These are phyloP conservation scores for Nitzschia sp. DNA, from an alignment of 108 stramenopile genomes.

Conservation along the genomic window DNA sequence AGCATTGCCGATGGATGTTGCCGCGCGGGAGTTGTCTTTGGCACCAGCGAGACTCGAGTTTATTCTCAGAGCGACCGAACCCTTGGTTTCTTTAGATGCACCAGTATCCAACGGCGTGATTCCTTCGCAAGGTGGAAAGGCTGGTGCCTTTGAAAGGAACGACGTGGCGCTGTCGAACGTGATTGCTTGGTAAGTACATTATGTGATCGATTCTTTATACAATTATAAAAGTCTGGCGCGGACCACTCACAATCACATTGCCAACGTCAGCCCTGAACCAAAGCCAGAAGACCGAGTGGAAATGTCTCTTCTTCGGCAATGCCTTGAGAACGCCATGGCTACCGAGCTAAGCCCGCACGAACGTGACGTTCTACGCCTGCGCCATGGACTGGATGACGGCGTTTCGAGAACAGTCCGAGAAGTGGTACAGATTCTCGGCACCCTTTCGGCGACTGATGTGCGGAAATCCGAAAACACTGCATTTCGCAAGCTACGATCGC, in stretches of 20 bases:
- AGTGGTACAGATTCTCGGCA: slow-evolving; percentile 65
- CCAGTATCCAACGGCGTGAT: slow-evolving; percentile 15
- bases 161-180: slow-evolving; percentile 45
- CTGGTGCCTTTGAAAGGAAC: slow-evolving; percentile 46
- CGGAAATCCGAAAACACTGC: slow-evolving; percentile 61
- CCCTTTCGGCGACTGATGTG: slow-evolving; percentile 51
- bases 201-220: too few relatives aligned
- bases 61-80: slow-evolving; percentile 61
- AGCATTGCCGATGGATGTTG: slow-evolving; percentile 40
- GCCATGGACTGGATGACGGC: slow-evolving; percentile 82
- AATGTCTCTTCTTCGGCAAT: slow-evolving; percentile 72
- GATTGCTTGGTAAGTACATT: slow-evolving; percentile 14
- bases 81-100: slow-evolving; percentile 60
- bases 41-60: slow-evolving; percentile 46
- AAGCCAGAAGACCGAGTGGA: slow-evolving; percentile 75
- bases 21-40: slow-evolving; percentile 58
- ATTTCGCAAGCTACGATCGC: slow-evolving; percentile 70
- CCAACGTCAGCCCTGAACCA: slow-evolving; percentile 46
- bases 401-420: slow-evolving; percentile 58
- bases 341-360: slow-evolving; percentile 79
- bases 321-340: slow-evolving; percentile 83
- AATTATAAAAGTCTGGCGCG: too few relatives aligned
- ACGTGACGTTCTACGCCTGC: slow-evolving; percentile 77
- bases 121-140: slow-evolving; percentile 47
- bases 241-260: too few relatives aligned